A percentile compares a stretch with the other conserved stretches of the same genome.
phyloP scores from a whole-genome alignment of 1,139 yeast species.

The Sugiyamaella pinicola region DNA sequence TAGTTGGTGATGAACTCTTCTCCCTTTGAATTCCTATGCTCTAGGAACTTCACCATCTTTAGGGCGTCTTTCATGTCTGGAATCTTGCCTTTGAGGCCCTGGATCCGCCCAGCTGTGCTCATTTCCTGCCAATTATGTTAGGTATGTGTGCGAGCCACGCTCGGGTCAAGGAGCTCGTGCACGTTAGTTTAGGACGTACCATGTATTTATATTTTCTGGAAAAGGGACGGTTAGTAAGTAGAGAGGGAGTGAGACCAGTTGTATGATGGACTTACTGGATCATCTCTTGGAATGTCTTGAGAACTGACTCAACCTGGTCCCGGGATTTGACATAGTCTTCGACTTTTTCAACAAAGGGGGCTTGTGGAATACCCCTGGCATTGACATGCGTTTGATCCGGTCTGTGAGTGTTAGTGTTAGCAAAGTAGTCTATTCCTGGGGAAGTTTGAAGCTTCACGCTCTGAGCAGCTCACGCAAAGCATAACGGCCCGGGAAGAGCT shows the following conservation, averaged over 20 bases:
- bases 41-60: slow-evolving; percentile 65
- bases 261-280: slow-evolving; percentile 55
- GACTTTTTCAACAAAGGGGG: slow-evolving; percentile 88
- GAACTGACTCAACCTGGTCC: slow-evolving; percentile 69
- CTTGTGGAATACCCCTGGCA: slow-evolving; percentile 95
- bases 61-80: slow-evolving; percentile 90
- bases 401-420: slow-evolving; percentile 13
- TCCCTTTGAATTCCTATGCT: slow-evolving; percentile 50
- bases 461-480: too few species aligned
- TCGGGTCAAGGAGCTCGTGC: too few species aligned
- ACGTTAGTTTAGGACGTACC: slow-evolving; percentile 40
- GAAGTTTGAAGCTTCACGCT: too few species aligned
- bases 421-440: too few species aligned
- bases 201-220: slow-evolving; percentile 68
- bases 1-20: slow-evolving; percentile 67
- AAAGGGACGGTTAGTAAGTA: neutral
- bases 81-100: slow-evolving; percentile 68
- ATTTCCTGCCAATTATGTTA: slow-evolving; percentile 42
- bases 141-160: too few species aligned
- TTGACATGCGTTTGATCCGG: slow-evolving; percentile 44
- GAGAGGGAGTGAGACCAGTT: too few species aligned
- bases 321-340: slow-evolving; percentile 68
- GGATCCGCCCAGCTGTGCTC: slow-evolving; percentile 69
- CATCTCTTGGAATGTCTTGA: slow-evolving; percentile 76
- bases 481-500: too few species aligned